These are phyloP conservation scores for Geopyxis carbonaria DNA, from an alignment of 495 filamentous ascomycete species.

Conservation along the genomic window DNA sequence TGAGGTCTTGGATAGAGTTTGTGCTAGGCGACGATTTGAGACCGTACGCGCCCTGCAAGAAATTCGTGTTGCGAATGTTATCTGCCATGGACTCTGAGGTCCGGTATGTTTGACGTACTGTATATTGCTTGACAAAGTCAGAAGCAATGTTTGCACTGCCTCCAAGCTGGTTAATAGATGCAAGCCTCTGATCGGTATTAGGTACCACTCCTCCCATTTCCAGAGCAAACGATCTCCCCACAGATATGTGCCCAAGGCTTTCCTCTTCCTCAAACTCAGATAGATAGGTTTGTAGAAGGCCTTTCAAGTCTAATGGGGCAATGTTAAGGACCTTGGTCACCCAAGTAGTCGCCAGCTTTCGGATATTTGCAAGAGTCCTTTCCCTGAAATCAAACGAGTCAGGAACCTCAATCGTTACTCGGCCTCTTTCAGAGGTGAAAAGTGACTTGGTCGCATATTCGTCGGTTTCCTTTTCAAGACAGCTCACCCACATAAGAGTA, in stretches of 20 bases:
- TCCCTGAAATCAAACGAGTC: conserved; percentile 71
- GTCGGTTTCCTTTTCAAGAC: conserved; percentile 82
- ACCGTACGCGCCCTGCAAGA: conserved; percentile 33
- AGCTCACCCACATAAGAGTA: conserved; percentile 85
- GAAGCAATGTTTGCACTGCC: conserved; percentile 73
- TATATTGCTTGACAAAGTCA: conserved; percentile 91
- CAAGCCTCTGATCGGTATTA: conserved; percentile 67
- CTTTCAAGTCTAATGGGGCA: conserved; percentile 87
- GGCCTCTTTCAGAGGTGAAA: conserved; percentile 54
- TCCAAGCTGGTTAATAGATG: conserved; percentile 53
- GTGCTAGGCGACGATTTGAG: conserved; percentile 29
- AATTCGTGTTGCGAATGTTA: conserved; percentile 40
- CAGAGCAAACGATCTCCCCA: conserved; percentile 87
- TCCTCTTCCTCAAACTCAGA: conserved; percentile 83
- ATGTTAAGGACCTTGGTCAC: conserved; percentile 61
- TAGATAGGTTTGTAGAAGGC: conserved; percentile 82
- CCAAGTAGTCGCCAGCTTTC: conserved; percentile 63
- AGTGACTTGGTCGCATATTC: conserved; percentile 73
- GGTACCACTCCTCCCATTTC: conserved; percentile 85
- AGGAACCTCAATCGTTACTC: conserved; percentile 71
- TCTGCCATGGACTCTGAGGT: conserved; percentile 54
- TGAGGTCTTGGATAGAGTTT: conserved; percentile 31
- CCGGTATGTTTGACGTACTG: conserved; percentile 86
- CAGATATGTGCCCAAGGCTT: conserved; percentile 69
- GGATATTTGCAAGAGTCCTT: conserved; percentile 57